Evolutionary conservation across 2,329 filamentous ascomycete genomes (phyloP), one percentile per base, ranked within the genome.

Genomic region (Alternaria triticina): DNA sequence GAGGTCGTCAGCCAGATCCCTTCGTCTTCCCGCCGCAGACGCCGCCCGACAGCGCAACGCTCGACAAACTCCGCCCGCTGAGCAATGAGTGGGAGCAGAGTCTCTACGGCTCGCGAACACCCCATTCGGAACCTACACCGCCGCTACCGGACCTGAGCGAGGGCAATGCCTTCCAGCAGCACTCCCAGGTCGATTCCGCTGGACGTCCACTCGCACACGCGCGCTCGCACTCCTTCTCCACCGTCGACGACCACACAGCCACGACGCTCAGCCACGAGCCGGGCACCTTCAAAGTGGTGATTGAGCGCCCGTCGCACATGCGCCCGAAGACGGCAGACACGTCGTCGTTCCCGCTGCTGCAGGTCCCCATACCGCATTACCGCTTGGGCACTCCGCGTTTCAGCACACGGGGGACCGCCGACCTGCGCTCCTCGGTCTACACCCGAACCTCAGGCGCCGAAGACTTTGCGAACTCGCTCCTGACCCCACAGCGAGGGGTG

Each of bases 291-390:
- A 93, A 91, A 76, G 89, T 96, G 40, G 86, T 95, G 64, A 95
- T 96, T 72, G 91, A 93, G 55, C 87, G 92, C 66, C 87, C 91
- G 10, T 65, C 74, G 25, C 86, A 87, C 47, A 87, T 87, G 28
- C 86, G 88, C 56, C 87, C 89, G 25, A 90, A 86, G 74, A 90
- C 89, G 6, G 85, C 88, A 65, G 88, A 90, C 74, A 87, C 79
- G 17, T 74, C 77, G 44, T 79, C 80, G n/a, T 77, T 83, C 43
- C 89, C 88, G 12, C 81, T 89, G 36, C 83, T 96, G 54, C 88
- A 94, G 70, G 86, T 95, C 46, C 85, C 89, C 22, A 97, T 97
- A 54, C 94, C 94, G 36, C 90, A 92, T 60, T 96, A 94, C 85
- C 90, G 90, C 68, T 83, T 97, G 61, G 94, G 94, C 12, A 91